Evolutionary conservation across 2,329 filamentous ascomycete genomes (phyloP).

Genomic region (Thelonectria blattea): DNA sequence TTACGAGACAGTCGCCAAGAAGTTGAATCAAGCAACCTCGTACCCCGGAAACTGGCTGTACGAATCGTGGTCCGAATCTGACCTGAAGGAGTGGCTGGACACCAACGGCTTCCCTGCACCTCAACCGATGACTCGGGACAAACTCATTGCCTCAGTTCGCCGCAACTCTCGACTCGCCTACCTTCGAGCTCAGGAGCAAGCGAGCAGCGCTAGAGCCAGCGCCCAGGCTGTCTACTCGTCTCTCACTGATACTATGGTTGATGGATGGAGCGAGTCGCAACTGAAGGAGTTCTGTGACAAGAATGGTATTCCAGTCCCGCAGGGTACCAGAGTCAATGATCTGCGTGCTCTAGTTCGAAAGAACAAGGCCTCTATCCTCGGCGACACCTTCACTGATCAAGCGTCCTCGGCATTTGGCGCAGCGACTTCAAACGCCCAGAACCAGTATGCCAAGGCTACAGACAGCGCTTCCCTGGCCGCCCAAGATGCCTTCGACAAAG

Average conservation of each 20-base stretch:
- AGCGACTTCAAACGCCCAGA: slow-evolving; percentile 76
- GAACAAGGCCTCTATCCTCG: slow-evolving; percentile 75
- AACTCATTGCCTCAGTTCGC: slow-evolving; percentile 85
- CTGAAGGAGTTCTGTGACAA: slow-evolving; percentile 94
- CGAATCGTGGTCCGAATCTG: slow-evolving; percentile 87
- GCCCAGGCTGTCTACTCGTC: slow-evolving; percentile 74
- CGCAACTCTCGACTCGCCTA: slow-evolving; percentile 86
- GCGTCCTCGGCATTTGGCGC: slow-evolving; percentile 70
- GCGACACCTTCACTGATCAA: slow-evolving; percentile 65
- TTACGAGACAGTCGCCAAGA: slow-evolving; percentile 80
- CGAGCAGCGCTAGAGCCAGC: slow-evolving; percentile 66
- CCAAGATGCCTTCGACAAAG: slow-evolving; percentile 71
- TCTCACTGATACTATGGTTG: slow-evolving; percentile 82
- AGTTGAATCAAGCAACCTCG: slow-evolving; percentile 73
- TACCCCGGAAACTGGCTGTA: slow-evolving; percentile 98
- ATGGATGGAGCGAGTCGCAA: slow-evolving; percentile 86
- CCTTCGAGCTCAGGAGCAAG: slow-evolving; percentile 67
- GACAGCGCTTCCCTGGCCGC: slow-evolving; percentile 67
- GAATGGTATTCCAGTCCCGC: slow-evolving; percentile 84
- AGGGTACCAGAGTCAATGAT: slow-evolving; percentile 90
- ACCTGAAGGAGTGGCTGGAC: slow-evolving; percentile 93
- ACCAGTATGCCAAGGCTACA: slow-evolving; percentile 78
- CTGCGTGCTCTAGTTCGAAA: slow-evolving; percentile 88
- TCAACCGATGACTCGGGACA: slow-evolving; percentile 83
- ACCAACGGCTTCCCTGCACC: slow-evolving; percentile 84